Base-by-base conservation (phyloP, 441 rosid genomes). In the Mallotus japonicus region DNA sequence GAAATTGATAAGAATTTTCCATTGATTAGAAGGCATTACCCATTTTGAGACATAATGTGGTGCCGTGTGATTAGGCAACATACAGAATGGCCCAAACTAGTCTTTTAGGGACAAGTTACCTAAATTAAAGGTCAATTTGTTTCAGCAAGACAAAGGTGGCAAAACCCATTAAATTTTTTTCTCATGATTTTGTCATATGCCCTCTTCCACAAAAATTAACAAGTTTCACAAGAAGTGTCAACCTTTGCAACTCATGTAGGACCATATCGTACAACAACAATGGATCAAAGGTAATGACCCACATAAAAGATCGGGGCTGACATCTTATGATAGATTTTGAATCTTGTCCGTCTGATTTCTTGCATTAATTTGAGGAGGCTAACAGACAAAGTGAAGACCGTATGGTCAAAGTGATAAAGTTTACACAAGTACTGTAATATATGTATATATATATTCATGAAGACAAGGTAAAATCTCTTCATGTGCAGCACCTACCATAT, bases 401-500 rank as follows among this genome's bases (percentile, higher is more conserved):
- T 28, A 28, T 28, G 32, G 32, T 28, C 32, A 28, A 2, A 28
- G 32, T 28, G 32, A 28, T 2, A 3, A 28, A 28, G 32, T 28
- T 28, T 28, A 28, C 32, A 28, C 32, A 28, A 28, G 32, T 28
- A 28, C 32, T 28, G 32, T 28, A 28, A 28, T 28, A 28, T 24
- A 24, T 24, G 28, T 24, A 24, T 24, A 24, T 24, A 24, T 1
- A 24, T 24, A 24, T 6, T 22, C 16, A 14, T 53, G 24, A 14
- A 60, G 77, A 54, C 77, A 64, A 42, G 34, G 68, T 12, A 70
- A 71, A 71, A 78, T 78, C 71, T 67, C 11, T 3, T 24, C 78
- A 75, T 76, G 80, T 78, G 77, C 78, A 1, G 14, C 72, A 76
- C 76, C 76, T 6, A 71, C 62, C 75, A 19, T 2, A 51, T 76